Conservation (phyloP, 2,329 filamentous ascomycete genomes). For the Neonectria sp. region DNA sequence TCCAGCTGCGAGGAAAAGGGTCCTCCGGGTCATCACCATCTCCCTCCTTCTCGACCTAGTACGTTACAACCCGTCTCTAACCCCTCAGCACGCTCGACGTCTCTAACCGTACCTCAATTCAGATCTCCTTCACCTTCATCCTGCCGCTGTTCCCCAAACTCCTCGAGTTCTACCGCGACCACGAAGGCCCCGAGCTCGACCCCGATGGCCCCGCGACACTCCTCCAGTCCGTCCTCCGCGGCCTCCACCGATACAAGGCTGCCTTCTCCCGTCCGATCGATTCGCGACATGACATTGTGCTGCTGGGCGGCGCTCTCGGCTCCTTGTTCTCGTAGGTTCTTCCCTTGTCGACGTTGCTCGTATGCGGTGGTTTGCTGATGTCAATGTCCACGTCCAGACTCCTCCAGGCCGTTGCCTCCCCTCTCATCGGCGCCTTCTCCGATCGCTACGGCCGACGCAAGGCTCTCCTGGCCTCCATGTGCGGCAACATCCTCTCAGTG, state of each 20-base stretch:
- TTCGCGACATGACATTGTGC: constrained; percentile 95
- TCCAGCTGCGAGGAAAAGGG: constrained; percentile 78
- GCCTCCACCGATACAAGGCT: constrained; percentile 95
- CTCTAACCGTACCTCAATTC: constrained; percentile 29
- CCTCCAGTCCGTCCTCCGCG: constrained; percentile 83
- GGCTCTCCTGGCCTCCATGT: constrained; percentile 92
- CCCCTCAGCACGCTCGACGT: background rate
- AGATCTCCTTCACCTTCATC: constrained; percentile 99
- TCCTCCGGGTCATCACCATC: constrained; percentile 89
- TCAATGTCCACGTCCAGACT: constrained; percentile 66
- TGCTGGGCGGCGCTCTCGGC: constrained; percentile 92
- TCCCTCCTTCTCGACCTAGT: constrained; percentile 93
- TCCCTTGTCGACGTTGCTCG: background rate
- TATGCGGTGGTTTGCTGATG: constrained; percentile 22
- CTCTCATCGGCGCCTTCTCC: constrained; percentile 89
- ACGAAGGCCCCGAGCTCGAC: constrained; percentile 73
- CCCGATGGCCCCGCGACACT: constrained; percentile 71
- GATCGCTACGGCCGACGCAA: constrained; percentile 90
- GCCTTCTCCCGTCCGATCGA: constrained; percentile 94
- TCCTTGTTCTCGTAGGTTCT: constrained; percentile 83
- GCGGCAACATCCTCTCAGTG: constrained; percentile 92
- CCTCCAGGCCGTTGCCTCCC: constrained; percentile 92
- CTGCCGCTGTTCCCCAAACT: constrained; percentile 96
- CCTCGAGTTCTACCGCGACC: constrained; percentile 94
- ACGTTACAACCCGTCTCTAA: constrained; percentile 40